Conservation (phyloP, 2,329 filamentous ascomycete genomes). For the Dactylonectria estremocensis region DNA sequence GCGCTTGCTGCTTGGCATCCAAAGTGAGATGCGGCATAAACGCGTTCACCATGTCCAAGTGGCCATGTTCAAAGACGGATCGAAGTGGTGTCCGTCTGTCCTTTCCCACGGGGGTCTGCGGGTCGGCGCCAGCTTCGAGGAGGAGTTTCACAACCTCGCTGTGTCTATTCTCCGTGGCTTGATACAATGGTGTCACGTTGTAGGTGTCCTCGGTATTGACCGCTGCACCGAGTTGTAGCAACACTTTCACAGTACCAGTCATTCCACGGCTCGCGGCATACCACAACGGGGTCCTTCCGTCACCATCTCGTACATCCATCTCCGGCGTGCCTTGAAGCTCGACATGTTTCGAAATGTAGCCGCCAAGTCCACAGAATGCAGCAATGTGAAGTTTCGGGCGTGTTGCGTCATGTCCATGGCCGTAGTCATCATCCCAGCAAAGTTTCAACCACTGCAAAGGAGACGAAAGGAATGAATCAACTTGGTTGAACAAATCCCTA, state of each 20-base stretch:
- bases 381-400: conserved; percentile 33
- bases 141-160: not conserved
- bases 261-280: not conserved
- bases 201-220: not conserved
- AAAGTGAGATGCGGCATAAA: not conserved
- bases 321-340: not conserved
- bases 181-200: not conserved
- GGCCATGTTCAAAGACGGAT: conserved; percentile 6
- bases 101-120: not conserved
- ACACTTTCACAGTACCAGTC: conserved; percentile 1
- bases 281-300: not conserved
- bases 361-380: conserved; percentile 30
- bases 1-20: not conserved
- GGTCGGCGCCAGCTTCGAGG: conserved; percentile 9
- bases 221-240: conserved; percentile 12
- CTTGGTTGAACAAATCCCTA: conserved; percentile 4
- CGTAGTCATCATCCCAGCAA: not conserved
- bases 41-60: not conserved
- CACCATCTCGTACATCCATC: not conserved
- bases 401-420: not conserved
- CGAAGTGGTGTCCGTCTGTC: not conserved
- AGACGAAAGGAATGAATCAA: conserved; percentile 20
- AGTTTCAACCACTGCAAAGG: conserved; percentile 18
- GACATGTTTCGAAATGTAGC: conserved; percentile 19
- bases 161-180: not conserved